Percentiles rank a stretch among this genome's conserved stretches.
Evolutionary conservation across 768 basidiomycete species (phyloP).

Genomic region (Podaxis sp.): DNA sequence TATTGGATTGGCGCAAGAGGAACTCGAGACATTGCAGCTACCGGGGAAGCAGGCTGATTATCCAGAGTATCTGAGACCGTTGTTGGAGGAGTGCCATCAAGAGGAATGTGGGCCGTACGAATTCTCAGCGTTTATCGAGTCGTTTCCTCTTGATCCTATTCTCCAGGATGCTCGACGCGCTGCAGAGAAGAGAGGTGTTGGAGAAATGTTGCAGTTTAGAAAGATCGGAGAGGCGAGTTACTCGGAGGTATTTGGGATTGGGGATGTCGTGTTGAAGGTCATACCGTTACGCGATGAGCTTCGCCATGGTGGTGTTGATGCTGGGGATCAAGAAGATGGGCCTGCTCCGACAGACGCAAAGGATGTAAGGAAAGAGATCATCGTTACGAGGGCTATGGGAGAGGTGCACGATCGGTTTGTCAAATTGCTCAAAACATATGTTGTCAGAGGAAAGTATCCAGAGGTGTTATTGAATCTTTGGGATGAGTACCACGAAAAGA

Average conservation of each 20-base stretch:
- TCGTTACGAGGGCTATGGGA: slow-evolving; percentile 76
- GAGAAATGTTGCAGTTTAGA: slow-evolving; percentile 42
- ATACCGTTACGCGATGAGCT: slow-evolving; percentile 69
- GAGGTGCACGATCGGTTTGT: slow-evolving; percentile 77
- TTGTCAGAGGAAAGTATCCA: slow-evolving; percentile 87
- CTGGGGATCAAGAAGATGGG: slow-evolving; percentile 40
- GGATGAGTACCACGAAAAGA: slow-evolving; percentile 78
- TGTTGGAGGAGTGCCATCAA: slow-evolving; percentile 74
- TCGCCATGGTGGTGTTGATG: slow-evolving; percentile 10
- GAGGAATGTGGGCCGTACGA: slow-evolving; percentile 59
- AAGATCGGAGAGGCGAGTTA: slow-evolving; percentile 98
- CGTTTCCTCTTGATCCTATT: slow-evolving; percentile 73
- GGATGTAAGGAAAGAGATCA: slow-evolving; percentile 79
- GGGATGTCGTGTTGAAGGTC: slow-evolving; percentile 87
- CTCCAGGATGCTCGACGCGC: slow-evolving; percentile 32
- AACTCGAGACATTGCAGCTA: slow-evolving; percentile 19
- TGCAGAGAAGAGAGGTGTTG: neutral
- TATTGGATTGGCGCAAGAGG: slow-evolving; percentile 28
- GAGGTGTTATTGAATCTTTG: slow-evolving; percentile 73
- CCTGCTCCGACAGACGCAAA: slow-evolving; percentile 72
- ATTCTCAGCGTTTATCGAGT: slow-evolving; percentile 81
- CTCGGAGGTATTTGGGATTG: slow-evolving; percentile 93
- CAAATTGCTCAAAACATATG: slow-evolving; percentile 74
- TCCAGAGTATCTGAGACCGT: slow-evolving; percentile 57
- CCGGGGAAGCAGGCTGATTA: slow-evolving; percentile 23